Conservation (phyloP, 768 basidiomycete species). For the Lentinula sp. region DNA sequence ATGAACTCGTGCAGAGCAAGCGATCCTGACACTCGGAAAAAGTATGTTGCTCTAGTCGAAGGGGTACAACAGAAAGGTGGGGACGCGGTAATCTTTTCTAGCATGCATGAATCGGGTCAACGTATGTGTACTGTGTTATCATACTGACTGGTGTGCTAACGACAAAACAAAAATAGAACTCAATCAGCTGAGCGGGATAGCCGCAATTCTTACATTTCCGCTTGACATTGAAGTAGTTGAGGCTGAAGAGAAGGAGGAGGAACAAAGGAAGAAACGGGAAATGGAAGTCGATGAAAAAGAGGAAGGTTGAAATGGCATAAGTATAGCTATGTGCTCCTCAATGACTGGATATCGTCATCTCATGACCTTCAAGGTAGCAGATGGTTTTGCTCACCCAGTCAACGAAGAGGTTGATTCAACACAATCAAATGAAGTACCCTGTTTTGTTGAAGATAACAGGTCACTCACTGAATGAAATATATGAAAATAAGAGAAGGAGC, state of each 20-base stretch:
- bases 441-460: no score
- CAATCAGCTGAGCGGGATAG: constrained; percentile 93
- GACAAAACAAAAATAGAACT: constrained; percentile 52
- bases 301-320: constrained; percentile 8
- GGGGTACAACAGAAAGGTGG: constrained; percentile 83
- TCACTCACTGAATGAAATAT: no score
- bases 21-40: constrained; percentile 70
- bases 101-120: constrained; percentile 99
- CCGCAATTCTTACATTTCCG: constrained; percentile 94
- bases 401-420: no score
- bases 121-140: constrained; percentile 47
- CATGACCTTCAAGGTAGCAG: no score
- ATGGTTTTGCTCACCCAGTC: no score
- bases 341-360: no score
- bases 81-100: constrained; percentile 95
- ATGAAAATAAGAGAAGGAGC: no score
- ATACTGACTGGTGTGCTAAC: neutral
- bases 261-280: constrained; percentile 57
- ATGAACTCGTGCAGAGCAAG: constrained; percentile 50
- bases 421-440: no score
- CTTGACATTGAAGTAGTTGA: constrained; percentile 94
- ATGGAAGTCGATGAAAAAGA: constrained; percentile 20
- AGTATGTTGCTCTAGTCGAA: constrained; percentile 85
- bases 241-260: constrained; percentile 77
- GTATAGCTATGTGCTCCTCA: no score